These are phyloP conservation scores for Poa pratensis DNA, from an alignment of 176 grass and related monocot genomes.

Conservation along the genomic window DNA sequence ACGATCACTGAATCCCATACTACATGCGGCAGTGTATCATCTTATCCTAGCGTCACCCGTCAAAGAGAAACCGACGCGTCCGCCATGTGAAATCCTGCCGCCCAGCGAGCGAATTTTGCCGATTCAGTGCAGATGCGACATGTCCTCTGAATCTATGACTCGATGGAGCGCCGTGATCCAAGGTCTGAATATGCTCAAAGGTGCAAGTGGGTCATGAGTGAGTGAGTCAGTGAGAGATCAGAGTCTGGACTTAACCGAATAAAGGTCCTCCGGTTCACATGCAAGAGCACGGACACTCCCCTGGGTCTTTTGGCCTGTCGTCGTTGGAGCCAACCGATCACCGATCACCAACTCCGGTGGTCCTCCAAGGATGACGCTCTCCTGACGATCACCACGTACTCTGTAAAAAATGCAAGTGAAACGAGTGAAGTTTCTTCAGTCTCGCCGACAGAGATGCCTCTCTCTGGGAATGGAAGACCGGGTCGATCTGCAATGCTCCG, in stretches of 20 bases:
- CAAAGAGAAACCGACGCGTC: neutral
- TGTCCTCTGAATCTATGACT: slow-evolving; percentile 9
- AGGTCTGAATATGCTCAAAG: neutral
- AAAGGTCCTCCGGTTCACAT: slow-evolving; percentile 34
- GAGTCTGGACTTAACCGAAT: neutral
- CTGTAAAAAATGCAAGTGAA: neutral
- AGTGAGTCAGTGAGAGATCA: neutral
- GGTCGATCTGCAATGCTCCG: neutral
- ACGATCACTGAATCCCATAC: neutral
- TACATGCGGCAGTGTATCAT: too few relatives aligned
- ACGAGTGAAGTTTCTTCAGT: neutral
- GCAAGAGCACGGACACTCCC: neutral
- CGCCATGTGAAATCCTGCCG: neutral
- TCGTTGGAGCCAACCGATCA: slow-evolving; percentile 18
- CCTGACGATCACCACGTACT: slow-evolving; percentile 22
- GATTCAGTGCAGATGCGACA: neutral
- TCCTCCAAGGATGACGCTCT: slow-evolving; percentile 21
- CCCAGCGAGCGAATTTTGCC: neutral
- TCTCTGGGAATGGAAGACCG: neutral
- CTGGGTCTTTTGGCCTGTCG: neutral
- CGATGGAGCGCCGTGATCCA: neutral
- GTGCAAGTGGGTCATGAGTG: neutral
- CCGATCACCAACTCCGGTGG: neutral
- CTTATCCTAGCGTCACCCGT: too few relatives aligned
- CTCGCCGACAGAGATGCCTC: slow-evolving; percentile 33